These are phyloP conservation scores for Fusarium pseudoanthophilum DNA, from an alignment of 2,329 filamentous ascomycete species.

Conservation along the genomic window DNA sequence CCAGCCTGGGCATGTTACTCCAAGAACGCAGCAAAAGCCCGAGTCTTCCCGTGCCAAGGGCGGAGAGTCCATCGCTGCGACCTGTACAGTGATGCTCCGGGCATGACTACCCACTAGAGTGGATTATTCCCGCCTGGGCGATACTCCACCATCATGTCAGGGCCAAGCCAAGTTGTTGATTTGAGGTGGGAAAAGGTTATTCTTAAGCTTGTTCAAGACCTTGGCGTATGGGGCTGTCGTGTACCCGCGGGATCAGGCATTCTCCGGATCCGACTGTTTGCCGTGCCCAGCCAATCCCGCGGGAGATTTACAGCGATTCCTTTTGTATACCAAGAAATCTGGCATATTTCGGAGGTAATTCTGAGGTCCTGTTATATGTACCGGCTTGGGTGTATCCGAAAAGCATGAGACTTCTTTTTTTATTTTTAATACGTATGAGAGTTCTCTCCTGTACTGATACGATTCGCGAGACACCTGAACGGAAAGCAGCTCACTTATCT, in stretches of 20 bases:
- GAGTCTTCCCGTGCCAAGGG: constrained; percentile 6
- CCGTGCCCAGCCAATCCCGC: constrained; percentile 3
- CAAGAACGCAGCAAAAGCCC: background rate
- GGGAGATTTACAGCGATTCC: background rate
- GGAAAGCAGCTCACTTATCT: too few species aligned
- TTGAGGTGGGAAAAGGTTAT: background rate
- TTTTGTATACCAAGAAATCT: background rate
- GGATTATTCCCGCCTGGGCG: background rate
- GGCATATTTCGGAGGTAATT: background rate
- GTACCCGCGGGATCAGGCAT: constrained; percentile 7
- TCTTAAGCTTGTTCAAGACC: background rate
- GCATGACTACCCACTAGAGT: background rate
- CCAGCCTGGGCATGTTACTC: background rate
- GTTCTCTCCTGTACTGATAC: too few species aligned
- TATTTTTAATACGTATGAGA: too few species aligned
- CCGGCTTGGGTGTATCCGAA: accelerated
- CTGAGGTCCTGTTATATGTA: background rate
- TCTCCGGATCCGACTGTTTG: background rate
- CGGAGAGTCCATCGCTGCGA: background rate
- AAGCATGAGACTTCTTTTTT: background rate
- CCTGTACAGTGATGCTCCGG: background rate
- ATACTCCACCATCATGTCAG: background rate
- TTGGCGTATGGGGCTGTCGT: background rate
- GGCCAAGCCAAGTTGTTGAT: background rate
- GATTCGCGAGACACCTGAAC: too few species aligned